phyloP scores from a whole-genome alignment of 2,329 filamentous ascomycete species.

The Venturia carpophila region DNA sequence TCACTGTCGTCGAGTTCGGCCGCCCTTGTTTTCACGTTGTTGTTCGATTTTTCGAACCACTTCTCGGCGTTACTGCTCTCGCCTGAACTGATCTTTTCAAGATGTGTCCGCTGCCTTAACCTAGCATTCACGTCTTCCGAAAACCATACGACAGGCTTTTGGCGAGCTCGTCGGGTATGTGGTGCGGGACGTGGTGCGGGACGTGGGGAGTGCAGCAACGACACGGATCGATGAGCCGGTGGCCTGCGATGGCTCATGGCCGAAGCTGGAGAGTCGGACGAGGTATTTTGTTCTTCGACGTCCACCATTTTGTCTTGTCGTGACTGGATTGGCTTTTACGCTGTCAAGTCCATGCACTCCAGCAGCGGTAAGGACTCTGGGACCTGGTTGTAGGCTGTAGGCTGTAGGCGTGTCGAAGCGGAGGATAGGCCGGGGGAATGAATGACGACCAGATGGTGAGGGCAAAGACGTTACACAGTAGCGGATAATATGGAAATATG shows the following conservation, averaged over 20 bases:
- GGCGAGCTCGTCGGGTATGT: neutral
- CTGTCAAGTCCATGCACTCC: neutral
- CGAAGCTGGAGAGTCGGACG: neutral
- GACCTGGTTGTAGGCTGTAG: neutral
- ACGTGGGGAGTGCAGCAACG: constrained; percentile 33
- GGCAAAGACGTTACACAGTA: neutral
- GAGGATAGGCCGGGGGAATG: neutral
- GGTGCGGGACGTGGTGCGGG: neutral
- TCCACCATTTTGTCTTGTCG: neutral
- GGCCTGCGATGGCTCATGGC: constrained; percentile 33
- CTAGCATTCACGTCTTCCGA: neutral
- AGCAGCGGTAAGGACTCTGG: neutral
- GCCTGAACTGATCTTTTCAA: constrained; percentile 34
- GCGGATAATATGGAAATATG: neutral
- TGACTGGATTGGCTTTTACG: neutral
- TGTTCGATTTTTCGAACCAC: constrained; percentile 47
- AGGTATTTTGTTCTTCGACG: neutral
- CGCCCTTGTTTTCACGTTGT: constrained; percentile 35
- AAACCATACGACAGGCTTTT: constrained; percentile 18
- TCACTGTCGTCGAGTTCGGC: constrained; percentile 37
- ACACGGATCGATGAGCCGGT: constrained; percentile 40
- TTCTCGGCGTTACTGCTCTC: constrained; percentile 45
- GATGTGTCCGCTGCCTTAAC: neutral
- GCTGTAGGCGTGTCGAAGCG: neutral
- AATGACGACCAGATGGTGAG: neutral